Conservation (phyloP, 2,329 filamentous ascomycete genomes). For the Passalora sequoiae region DNA sequence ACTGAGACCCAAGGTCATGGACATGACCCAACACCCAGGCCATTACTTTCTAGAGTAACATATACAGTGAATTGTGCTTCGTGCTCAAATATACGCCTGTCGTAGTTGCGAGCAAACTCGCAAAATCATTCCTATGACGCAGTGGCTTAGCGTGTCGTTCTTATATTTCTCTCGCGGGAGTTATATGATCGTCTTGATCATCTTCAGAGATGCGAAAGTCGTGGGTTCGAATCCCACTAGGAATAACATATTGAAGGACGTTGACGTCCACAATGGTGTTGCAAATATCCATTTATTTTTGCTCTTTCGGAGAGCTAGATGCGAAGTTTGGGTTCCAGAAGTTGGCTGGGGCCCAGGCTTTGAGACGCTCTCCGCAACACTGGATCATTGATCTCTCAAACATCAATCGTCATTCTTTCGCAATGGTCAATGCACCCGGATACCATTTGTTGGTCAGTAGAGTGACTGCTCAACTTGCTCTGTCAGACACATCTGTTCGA, state of each 20-base stretch:
- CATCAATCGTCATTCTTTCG: no score
- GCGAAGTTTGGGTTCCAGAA: background rate
- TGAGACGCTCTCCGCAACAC: no score
- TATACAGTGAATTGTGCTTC: background rate
- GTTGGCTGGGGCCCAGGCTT: no score
- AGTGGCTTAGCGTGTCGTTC: conserved; percentile 30
- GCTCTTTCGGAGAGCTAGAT: no score
- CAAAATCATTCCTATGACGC: conserved; percentile 21
- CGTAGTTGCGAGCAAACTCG: background rate
- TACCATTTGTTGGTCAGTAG: no score
- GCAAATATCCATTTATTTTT: background rate
- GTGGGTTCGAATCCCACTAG: conserved; percentile 11
- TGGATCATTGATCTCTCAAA: no score
- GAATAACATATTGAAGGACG: background rate
- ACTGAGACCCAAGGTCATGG: no score
- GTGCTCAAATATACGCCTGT: conserved; percentile 12
- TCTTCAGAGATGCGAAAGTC: conserved; percentile 24
- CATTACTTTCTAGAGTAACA: no score
- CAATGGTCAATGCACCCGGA: no score
- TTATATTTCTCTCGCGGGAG: conserved; percentile 23
- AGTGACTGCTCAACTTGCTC: no score
- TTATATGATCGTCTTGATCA: conserved; percentile 13
- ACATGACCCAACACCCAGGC: no score
- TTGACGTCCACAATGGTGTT: background rate
- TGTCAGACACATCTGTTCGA: no score